Conservation (phyloP, 768 basidiomycete species). For the Kwoniella sp. region DNA sequence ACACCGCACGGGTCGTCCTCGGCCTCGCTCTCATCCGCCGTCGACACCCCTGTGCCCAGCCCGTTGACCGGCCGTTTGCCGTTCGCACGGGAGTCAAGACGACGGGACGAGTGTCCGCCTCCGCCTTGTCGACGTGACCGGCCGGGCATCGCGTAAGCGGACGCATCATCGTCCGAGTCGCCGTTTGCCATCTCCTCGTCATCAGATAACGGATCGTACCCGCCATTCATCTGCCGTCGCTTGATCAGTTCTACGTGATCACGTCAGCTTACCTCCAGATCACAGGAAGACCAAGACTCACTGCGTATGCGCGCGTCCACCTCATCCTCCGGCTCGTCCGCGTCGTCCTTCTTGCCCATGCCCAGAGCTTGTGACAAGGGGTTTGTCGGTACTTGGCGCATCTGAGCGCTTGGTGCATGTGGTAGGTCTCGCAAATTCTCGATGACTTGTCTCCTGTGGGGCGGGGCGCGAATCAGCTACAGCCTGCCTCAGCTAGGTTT, state of each 20-base stretch:
- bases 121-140: conserved; percentile 14
- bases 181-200: conserved; percentile 23
- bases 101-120: background rate
- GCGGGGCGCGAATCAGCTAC: conserved; percentile 49
- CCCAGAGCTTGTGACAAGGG: conserved; percentile 50
- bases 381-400: conserved; percentile 76
- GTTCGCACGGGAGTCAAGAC: too few species aligned
- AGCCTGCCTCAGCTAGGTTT: too few species aligned
- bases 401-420: conserved; percentile 75
- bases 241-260: conserved; percentile 14
- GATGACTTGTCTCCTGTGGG: conserved; percentile 56
- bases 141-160: conserved; percentile 9
- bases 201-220: conserved; percentile 8
- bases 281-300: conserved; percentile 25
- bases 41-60: background rate
- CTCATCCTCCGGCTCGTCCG: conserved; percentile 46
- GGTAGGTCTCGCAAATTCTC: conserved; percentile 60
- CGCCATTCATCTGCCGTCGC: conserved; percentile 4
- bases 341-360: conserved; percentile 51
- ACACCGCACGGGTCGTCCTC: conserved; percentile 19
- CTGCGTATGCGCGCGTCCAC: conserved; percentile 51
- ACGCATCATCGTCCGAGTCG: conserved; percentile 16
- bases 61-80: background rate
- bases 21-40: conserved; percentile 2
- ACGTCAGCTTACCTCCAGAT: background rate